phyloP scores from a whole-genome alignment of 2,329 filamentous ascomycete genomes.

The Botryosphaeria agaves region DNA sequence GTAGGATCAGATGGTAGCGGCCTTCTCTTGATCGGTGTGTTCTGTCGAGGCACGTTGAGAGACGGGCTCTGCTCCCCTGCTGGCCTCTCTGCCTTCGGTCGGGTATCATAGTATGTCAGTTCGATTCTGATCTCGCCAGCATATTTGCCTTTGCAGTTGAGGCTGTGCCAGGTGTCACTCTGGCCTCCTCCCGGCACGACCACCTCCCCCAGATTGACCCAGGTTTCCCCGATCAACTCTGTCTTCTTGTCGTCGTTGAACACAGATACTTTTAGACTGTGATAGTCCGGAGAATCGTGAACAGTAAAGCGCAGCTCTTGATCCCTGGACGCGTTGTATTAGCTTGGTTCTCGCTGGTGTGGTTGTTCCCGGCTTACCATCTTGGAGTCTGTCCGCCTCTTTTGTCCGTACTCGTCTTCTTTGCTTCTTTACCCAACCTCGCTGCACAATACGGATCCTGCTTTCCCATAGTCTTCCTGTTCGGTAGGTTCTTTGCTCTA shows the following conservation, averaged over 20 bases:
- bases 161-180: constrained; percentile 76
- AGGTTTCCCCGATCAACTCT: constrained; percentile 87
- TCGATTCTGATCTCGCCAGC: constrained; percentile 90
- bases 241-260: constrained; percentile 99
- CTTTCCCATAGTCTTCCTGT: constrained; percentile 93
- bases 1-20: constrained; percentile 70
- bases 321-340: constrained; percentile 45
- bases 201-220: constrained; percentile 68
- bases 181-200: constrained; percentile 80
- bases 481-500: constrained; percentile 90
- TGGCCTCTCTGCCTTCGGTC: constrained; percentile 62
- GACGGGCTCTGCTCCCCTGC: constrained; percentile 29
- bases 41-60: constrained; percentile 31
- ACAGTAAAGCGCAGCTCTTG: constrained; percentile 92
- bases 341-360: background rate
- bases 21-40: constrained; percentile 57
- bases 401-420: constrained; percentile 89
- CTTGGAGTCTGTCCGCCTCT: constrained; percentile 87
- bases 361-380: constrained; percentile 47
- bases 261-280: constrained; percentile 82
- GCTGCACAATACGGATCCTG: constrained; percentile 96
- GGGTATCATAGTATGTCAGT: constrained; percentile 86
- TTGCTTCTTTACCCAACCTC: constrained; percentile 85
- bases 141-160: constrained; percentile 85
- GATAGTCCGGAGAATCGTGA: constrained; percentile 92